Conservation (phyloP, 257 asterid species). For the Schizonepeta tenuifolia region DNA sequence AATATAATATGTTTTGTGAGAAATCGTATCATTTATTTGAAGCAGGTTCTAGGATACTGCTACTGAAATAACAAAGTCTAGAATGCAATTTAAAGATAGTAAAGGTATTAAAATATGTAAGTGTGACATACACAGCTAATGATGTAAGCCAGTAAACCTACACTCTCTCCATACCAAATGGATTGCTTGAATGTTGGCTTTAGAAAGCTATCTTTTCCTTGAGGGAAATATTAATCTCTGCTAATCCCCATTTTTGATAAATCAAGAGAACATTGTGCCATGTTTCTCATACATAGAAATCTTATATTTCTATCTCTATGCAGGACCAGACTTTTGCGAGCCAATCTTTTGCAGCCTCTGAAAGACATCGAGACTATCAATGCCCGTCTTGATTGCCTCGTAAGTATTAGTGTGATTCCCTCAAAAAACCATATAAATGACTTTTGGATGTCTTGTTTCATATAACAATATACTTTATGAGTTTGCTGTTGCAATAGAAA, state of each 20-base stretch:
- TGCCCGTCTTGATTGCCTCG: constrained; percentile 96
- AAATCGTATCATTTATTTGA: constrained; percentile 14
- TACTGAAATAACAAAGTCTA: constrained; percentile 18
- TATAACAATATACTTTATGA: too few species aligned
- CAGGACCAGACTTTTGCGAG: constrained; percentile 98
- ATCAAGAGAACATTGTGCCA: constrained; percentile 31
- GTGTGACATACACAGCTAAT: neutral
- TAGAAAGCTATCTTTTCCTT: constrained; percentile 13
- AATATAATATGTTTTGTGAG: constrained; percentile 6
- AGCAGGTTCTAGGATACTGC: constrained; percentile 20
- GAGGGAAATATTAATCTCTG: constrained; percentile 23
- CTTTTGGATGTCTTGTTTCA: too few species aligned
- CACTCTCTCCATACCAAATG: neutral
- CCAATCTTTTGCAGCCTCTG: constrained; percentile 97
- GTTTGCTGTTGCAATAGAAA: too few species aligned
- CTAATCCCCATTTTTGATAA: constrained; percentile 21
- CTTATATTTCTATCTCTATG: constrained; percentile 37
- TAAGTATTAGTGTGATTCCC: constrained; percentile 39
- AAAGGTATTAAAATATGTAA: constrained; percentile 10
- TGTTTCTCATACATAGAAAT: constrained; percentile 25
- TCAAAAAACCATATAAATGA: neutral
- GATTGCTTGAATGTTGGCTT: neutral
- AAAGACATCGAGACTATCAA: constrained; percentile 91
- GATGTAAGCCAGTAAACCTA: too few species aligned
- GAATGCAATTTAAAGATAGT: constrained; percentile 14